Conservation (phyloP, 2,329 filamentous ascomycete species). For the Monascus ruber region DNA sequence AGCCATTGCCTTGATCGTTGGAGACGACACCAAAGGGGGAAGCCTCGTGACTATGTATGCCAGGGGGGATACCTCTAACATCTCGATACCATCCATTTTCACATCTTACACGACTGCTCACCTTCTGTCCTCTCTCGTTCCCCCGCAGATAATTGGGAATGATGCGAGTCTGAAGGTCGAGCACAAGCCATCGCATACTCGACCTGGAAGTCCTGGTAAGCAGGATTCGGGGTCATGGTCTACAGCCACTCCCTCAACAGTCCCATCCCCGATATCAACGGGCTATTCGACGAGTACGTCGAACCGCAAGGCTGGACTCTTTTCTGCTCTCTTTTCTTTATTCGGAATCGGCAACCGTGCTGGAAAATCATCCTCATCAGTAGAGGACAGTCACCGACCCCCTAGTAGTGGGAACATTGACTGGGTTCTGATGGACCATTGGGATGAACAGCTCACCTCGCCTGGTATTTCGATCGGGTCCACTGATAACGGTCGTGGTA, state of each 20-base stretch:
- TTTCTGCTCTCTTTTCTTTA: conserved; percentile 34
- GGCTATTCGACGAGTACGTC: conserved; percentile 7
- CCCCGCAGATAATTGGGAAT: conserved; percentile 50
- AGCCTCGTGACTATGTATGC: conserved; percentile 96
- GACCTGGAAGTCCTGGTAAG: conserved; percentile 7
- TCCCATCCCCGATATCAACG: conserved; percentile 24
- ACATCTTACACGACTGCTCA: conserved; percentile 92
- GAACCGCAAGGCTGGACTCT: conserved; percentile 18
- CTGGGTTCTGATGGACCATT: conserved; percentile 60
- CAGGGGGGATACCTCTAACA: conserved; percentile 87
- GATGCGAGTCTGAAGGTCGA: conserved; percentile 52
- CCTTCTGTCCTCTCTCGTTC: conserved; percentile 75
- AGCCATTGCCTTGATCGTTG: conserved; percentile 80
- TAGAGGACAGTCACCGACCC: conserved; percentile 49
- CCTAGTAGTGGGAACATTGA: conserved; percentile 63
- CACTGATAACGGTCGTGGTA: conserved; percentile 8
- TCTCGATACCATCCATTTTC: conserved; percentile 88
- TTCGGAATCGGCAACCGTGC: conserved; percentile 30
- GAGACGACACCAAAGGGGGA: conserved; percentile 81
- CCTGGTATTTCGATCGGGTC: conserved; percentile 10
- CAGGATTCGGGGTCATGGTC: conserved; percentile 13
- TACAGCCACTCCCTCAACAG: conserved; percentile 14
- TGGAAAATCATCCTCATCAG: conserved; percentile 10
- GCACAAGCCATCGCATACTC: conserved; percentile 39
- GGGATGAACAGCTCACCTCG: conserved; percentile 40